Evolutionary conservation across 2,329 filamentous ascomycete species (phyloP).

Genomic region (Alternaria ethzedia): DNA sequence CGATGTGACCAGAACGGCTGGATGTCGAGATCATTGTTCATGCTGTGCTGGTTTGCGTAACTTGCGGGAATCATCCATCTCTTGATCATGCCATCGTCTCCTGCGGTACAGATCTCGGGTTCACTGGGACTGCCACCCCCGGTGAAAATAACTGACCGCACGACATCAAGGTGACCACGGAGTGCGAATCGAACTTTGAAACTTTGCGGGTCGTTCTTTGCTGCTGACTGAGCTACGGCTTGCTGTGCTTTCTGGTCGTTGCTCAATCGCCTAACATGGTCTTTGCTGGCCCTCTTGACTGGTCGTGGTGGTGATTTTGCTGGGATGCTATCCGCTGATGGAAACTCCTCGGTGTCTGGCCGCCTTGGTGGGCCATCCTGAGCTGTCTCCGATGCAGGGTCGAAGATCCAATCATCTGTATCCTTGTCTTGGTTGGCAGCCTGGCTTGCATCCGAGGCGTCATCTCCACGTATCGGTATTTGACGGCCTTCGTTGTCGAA

Average conservation of each 20-base stretch:
- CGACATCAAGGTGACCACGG: constrained; percentile 89
- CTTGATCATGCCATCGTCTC: constrained; percentile 95
- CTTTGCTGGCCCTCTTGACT: constrained; percentile 72
- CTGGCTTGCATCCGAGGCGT: constrained; percentile 37
- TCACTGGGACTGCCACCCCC: constrained; percentile 94
- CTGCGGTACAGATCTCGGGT: constrained; percentile 94
- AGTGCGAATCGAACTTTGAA: constrained; percentile 95
- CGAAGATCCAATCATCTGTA: constrained; percentile 89
- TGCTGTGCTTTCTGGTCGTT: constrained; percentile 68
- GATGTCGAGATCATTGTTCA: constrained; percentile 84
- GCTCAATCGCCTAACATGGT: constrained; percentile 63
- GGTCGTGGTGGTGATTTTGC: constrained; percentile 79
- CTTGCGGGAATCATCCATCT: constrained; percentile 91
- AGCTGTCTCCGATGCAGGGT: constrained; percentile 67
- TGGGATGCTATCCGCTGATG: constrained; percentile 75
- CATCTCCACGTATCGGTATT: constrained; percentile 54
- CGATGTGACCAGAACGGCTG: constrained; percentile 94
- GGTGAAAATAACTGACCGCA: constrained; percentile 94
- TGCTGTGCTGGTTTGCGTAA: constrained; percentile 68
- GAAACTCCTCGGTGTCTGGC: constrained; percentile 88
- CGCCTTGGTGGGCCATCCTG: constrained; percentile 63
- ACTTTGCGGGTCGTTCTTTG: constrained; percentile 71
- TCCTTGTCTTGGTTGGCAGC: constrained; percentile 56
- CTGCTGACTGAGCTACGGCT: constrained; percentile 41
- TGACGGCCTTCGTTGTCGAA: constrained; percentile 66